These are phyloP conservation scores for Sarocladium strictum DNA, from an alignment of 2,329 filamentous ascomycete species.

Conservation along the genomic window DNA sequence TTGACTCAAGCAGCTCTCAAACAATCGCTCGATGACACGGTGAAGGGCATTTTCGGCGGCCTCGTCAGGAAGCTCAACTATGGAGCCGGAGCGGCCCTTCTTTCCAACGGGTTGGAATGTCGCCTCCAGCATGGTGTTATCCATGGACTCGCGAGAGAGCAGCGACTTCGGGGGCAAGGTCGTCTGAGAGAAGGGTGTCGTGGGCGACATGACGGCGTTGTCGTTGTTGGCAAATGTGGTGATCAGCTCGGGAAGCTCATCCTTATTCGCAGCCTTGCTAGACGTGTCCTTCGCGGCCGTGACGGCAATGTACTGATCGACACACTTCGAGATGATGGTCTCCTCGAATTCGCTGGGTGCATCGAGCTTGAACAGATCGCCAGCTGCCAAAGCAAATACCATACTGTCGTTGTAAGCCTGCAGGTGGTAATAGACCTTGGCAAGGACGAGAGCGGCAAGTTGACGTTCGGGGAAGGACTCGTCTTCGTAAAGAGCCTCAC, in stretches of 20 bases:
- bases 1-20: constrained; percentile 80
- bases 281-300: constrained; percentile 45
- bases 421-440: constrained; percentile 98
- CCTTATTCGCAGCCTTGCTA: constrained; percentile 35
- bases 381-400: constrained; percentile 92
- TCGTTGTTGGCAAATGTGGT: constrained; percentile 73
- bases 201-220: constrained; percentile 73
- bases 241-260: constrained; percentile 61
- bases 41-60: constrained; percentile 76
- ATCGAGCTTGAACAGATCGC: constrained; percentile 91
- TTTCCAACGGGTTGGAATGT: constrained; percentile 46
- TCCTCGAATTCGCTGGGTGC: constrained; percentile 93
- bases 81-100: constrained; percentile 48
- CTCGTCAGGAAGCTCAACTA: constrained; percentile 62
- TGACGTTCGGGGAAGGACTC: constrained; percentile 89
- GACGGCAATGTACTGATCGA: constrained; percentile 93
- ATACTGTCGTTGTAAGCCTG: constrained; percentile 99
- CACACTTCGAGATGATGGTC: constrained; percentile 96
- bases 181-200: constrained; percentile 91
- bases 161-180: constrained; percentile 90
- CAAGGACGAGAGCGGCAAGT: constrained; percentile 86
- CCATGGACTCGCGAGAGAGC: constrained; percentile 72
- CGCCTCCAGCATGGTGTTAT: constrained; percentile 56
- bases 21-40: constrained; percentile 78
- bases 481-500: constrained; percentile 96